Evolutionary conservation across 345 rosid species (phyloP).

Genomic region (Hevea brasiliensis): DNA sequence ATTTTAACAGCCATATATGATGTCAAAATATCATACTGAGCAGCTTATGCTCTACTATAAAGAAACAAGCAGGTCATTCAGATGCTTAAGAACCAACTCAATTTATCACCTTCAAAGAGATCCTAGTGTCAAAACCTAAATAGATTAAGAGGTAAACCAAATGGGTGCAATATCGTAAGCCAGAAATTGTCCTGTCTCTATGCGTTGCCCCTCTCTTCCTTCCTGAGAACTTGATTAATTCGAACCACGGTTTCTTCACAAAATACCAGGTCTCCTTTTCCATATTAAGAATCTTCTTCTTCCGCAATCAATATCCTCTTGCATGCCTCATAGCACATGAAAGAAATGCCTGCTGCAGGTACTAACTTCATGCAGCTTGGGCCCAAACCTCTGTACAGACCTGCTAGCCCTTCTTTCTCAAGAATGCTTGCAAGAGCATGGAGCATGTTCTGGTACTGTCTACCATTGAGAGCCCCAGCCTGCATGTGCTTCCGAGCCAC

Average conservation of each 20-base stretch:
- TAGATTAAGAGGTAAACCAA: not conserved
- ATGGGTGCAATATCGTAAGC: not conserved
- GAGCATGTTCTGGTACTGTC: constrained; percentile 27
- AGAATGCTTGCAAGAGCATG: constrained; percentile 26
- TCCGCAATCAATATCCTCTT: constrained; percentile 33
- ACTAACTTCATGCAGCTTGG: constrained; percentile 33
- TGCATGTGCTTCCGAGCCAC: constrained; percentile 35
- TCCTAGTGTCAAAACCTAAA: not conserved
- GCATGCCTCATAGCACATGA: constrained; percentile 47
- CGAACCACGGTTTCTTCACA: not conserved
- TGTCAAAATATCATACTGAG: not conserved
- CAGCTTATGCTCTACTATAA: not conserved
- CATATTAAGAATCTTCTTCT: constrained; percentile 14
- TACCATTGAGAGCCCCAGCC: constrained; percentile 30
- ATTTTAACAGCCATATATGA: no score
- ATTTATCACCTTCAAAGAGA: not conserved
- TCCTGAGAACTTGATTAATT: not conserved
- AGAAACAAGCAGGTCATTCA: not conserved
- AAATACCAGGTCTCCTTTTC: not conserved
- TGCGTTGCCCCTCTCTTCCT: not conserved
- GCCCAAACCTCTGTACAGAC: constrained; percentile 32
- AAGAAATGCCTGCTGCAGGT: constrained; percentile 46
- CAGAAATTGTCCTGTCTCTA: not conserved
- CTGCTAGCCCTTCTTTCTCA: constrained; percentile 23
- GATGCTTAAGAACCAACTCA: not conserved